These are phyloP conservation scores for Sporothrix pseudoabietina DNA, from an alignment of 2,329 filamentous ascomycete species.

Conservation along the genomic window DNA sequence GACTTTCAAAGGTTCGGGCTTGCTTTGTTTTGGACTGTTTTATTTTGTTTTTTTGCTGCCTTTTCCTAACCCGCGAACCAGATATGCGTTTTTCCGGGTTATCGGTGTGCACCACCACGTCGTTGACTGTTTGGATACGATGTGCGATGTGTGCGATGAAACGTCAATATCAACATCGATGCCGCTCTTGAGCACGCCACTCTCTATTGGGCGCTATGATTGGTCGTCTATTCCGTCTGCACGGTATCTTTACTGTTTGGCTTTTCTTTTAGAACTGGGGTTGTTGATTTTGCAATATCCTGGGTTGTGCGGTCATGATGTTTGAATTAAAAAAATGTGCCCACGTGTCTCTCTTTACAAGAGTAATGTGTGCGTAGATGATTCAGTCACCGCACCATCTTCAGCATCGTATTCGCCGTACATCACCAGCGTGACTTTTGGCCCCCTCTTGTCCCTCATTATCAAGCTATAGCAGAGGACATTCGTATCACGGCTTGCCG, in stretches of 20 bases:
- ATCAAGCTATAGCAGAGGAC: background rate
- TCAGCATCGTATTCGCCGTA: background rate
- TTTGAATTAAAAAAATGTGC: background rate
- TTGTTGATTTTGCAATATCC: background rate
- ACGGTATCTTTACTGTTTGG: background rate
- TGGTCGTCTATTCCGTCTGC: background rate
- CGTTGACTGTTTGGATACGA: background rate
- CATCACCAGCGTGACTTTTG: background rate
- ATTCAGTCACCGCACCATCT: background rate
- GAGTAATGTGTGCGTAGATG: background rate
- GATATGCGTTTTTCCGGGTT: slow-evolving; percentile 1
- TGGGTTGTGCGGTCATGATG: background rate
- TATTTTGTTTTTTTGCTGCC: background rate
- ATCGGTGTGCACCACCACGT: background rate
- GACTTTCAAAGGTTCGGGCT: background rate
- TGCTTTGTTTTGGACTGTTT: background rate
- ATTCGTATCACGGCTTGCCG: background rate
- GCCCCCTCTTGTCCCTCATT: background rate
- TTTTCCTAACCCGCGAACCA: slow-evolving; percentile 1
- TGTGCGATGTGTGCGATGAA: background rate
- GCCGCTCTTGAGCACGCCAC: background rate
- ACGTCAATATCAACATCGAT: background rate
- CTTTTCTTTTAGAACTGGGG: no score
- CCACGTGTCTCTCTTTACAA: background rate
- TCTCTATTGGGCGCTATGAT: background rate